These are phyloP conservation scores for Pseudonectria foliicola DNA, from an alignment of 2,329 filamentous ascomycete genomes.

Conservation along the genomic window DNA sequence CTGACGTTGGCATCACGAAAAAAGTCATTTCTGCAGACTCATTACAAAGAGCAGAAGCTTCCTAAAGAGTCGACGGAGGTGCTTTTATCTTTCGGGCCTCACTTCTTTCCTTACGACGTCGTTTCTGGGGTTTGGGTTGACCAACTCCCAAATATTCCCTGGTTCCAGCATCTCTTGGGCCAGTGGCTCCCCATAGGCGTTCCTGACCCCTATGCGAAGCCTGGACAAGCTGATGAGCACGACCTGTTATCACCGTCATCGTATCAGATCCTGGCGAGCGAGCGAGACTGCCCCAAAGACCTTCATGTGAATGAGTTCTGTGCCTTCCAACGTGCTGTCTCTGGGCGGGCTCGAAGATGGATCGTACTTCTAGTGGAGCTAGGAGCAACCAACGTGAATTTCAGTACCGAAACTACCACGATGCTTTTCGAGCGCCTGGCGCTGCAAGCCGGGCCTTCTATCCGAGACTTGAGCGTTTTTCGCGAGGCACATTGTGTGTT, in stretches of 20 bases:
- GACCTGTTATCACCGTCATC: conserved; percentile 39
- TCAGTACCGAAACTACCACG: conserved; percentile 46
- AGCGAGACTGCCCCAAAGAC: conserved; percentile 38
- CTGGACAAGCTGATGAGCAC: not conserved
- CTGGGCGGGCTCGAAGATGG: conserved; percentile 43
- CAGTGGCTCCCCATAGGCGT: conserved; percentile 17
- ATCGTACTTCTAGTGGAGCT: conserved; percentile 41
- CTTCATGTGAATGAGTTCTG: conserved; percentile 46
- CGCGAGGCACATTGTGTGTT: conserved; percentile 45
- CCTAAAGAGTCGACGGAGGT: conserved; percentile 9
- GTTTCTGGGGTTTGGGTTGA: conserved; percentile 8
- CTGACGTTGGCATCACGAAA: conserved; percentile 17
- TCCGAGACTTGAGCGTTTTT: conserved; percentile 21
- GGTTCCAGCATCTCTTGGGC: conserved; percentile 12
- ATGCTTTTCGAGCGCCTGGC: conserved; percentile 44
- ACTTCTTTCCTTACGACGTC: conserved; percentile 13
- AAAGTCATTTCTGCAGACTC: conserved; percentile 21
- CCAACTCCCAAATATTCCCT: conserved; percentile 2
- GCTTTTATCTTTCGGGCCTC: conserved; percentile 9
- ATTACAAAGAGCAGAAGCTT: conserved; percentile 13
- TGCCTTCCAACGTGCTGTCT: conserved; percentile 41
- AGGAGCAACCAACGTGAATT: conserved; percentile 49
- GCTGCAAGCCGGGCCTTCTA: conserved; percentile 46
- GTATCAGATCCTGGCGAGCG: conserved; percentile 45
- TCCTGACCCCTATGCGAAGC: conserved; percentile 7